Conservation (phyloP, 208 protist genomes). For the Acanthamoeba sp. region DNA sequence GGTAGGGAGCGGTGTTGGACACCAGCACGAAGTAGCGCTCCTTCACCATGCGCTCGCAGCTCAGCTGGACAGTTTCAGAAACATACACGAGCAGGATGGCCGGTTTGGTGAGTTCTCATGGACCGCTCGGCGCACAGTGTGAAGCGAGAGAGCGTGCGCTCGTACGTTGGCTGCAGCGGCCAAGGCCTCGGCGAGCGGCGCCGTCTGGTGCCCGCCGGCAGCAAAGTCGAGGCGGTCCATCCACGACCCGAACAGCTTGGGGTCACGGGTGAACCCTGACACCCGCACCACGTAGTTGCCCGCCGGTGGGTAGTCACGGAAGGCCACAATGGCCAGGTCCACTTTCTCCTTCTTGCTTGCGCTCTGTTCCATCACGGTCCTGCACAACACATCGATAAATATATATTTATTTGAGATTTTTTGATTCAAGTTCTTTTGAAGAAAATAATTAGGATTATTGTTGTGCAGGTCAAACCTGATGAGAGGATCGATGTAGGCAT, state of each 20-base stretch:
- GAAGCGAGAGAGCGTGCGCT: background rate
- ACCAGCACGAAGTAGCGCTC: slow-evolving; percentile 53
- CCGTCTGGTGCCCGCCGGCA: background rate
- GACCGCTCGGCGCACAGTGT: background rate
- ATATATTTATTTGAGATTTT: background rate
- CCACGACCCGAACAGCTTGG: slow-evolving; percentile 12
- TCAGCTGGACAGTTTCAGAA: background rate
- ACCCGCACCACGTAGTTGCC: slow-evolving; percentile 41
- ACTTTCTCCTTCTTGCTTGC: background rate
- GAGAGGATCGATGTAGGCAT: slow-evolving; percentile 29
- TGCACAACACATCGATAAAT: background rate
- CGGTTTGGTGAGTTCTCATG: background rate
- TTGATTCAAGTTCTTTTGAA: too few species aligned
- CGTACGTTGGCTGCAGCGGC: background rate
- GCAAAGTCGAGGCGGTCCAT: slow-evolving; percentile 30
- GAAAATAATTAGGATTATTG: background rate
- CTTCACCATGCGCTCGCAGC: slow-evolving; percentile 7
- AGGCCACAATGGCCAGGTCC: slow-evolving; percentile 20
- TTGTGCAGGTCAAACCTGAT: background rate
- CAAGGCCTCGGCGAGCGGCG: slow-evolving; percentile 11
- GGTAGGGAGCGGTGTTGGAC: slow-evolving; percentile 20
- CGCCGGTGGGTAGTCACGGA: slow-evolving; percentile 25
- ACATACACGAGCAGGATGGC: background rate
- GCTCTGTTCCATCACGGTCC: slow-evolving; percentile 4
- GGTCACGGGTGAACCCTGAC: slow-evolving; percentile 19